phyloP scores from a whole-genome alignment of 2,329 filamentous ascomycete species.

The Leptographium wingfieldii region DNA sequence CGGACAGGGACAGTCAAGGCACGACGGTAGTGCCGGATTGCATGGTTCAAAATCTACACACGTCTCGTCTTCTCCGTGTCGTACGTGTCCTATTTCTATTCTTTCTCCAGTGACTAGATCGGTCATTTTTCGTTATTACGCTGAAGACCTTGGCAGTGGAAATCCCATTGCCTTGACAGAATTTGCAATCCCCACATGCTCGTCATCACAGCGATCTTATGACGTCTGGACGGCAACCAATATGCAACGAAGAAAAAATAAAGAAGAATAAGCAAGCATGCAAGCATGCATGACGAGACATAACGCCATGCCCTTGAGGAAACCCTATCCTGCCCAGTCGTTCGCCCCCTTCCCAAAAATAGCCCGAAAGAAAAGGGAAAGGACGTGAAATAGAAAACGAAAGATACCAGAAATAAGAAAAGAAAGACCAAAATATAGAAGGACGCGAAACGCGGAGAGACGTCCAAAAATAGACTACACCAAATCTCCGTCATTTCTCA shows the following conservation, averaged over 20 bases:
- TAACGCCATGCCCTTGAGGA: neutral
- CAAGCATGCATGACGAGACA: neutral
- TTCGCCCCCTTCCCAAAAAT: neutral
- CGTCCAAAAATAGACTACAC: neutral
- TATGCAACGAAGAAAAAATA: neutral
- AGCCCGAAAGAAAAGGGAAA: neutral
- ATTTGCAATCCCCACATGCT: neutral
- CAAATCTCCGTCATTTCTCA: slow-evolving; percentile 10
- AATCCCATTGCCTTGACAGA: neutral
- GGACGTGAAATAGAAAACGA: neutral
- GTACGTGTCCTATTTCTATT: neutral
- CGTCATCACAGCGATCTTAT: neutral
- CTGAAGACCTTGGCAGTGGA: neutral
- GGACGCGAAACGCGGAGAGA: neutral
- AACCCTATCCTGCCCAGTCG: neutral
- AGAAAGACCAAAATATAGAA: neutral
- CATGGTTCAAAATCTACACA: too few relatives aligned
- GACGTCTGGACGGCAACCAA: neutral
- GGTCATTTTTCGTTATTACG: neutral
- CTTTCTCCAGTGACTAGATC: neutral
- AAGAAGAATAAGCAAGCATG: neutral
- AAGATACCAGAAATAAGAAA: neutral
- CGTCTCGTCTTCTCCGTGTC: too few relatives aligned
- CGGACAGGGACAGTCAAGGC: too few relatives aligned
- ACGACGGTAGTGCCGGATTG: too few relatives aligned